Conservation (phyloP, 495 filamentous ascomycete species). For the Tuber umbilicatum region DNA sequence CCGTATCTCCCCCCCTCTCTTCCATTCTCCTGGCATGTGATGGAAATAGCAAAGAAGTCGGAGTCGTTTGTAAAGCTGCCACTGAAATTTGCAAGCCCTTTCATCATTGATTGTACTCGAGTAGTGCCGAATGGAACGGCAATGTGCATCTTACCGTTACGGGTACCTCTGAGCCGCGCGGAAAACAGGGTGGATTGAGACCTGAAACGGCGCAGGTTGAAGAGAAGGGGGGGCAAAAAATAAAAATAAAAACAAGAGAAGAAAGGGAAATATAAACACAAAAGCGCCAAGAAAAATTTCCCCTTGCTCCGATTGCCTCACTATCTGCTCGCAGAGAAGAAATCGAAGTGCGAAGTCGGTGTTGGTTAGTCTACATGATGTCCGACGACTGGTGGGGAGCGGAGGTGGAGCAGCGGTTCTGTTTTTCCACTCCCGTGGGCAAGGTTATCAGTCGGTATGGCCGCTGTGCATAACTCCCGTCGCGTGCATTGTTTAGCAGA, state of each 20-base stretch:
- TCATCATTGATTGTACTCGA: neutral
- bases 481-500: neutral
- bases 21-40: neutral
- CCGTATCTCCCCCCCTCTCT: neutral
- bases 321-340: neutral
- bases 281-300: neutral
- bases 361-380: neutral
- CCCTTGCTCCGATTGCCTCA: neutral
- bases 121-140: constrained; percentile 17
- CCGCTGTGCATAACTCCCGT: neutral
- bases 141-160: constrained; percentile 32
- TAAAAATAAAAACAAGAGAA: constrained; percentile 29
- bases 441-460: neutral
- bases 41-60: neutral
- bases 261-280: constrained; percentile 12
- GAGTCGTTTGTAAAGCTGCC: constrained; percentile 4
- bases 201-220: constrained; percentile 28
- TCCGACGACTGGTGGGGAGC: neutral
- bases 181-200: constrained; percentile 28
- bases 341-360: neutral
- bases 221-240: neutral
- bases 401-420: neutral
- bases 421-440: neutral
- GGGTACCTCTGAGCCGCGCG: constrained; percentile 29
- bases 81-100: constrained; percentile 1